These are phyloP conservation scores for Dryadomyces sulphureus DNA, from an alignment of 2,329 filamentous ascomycete genomes.

Conservation along the genomic window DNA sequence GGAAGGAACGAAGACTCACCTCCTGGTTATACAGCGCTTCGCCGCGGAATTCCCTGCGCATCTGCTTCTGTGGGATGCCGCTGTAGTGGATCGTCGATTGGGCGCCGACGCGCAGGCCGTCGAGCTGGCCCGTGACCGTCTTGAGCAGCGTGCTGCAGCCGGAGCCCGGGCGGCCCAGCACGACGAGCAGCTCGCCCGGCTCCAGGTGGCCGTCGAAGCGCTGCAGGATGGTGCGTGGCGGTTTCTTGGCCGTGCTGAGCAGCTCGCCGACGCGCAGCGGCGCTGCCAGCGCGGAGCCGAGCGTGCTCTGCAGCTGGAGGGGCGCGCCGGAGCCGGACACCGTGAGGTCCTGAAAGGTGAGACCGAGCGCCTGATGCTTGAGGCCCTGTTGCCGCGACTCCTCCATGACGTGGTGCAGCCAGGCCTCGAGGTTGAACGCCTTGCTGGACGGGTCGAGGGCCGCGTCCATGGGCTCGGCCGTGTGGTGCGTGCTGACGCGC, in stretches of 20 bases:
- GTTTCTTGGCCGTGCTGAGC: slow-evolving; percentile 30
- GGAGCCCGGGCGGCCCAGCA: slow-evolving; percentile 40
- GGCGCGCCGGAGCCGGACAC: slow-evolving; percentile 52
- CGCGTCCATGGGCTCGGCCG: slow-evolving; percentile 18
- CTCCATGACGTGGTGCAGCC: slow-evolving; percentile 45
- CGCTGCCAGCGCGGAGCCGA: slow-evolving; percentile 41
- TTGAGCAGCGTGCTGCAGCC: slow-evolving; percentile 44
- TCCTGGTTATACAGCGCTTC: slow-evolving; percentile 66
- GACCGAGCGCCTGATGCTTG: slow-evolving; percentile 36
- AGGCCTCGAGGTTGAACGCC: slow-evolving; percentile 35
- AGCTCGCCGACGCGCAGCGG: slow-evolving; percentile 28
- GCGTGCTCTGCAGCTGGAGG: slow-evolving; percentile 56
- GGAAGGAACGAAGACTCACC: slow-evolving; percentile 4
- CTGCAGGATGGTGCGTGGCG: slow-evolving; percentile 45
- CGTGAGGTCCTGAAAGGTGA: slow-evolving; percentile 51
- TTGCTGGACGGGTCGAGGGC: slow-evolving; percentile 29
- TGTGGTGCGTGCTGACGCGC: slow-evolving; percentile 1
- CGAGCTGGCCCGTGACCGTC: slow-evolving; percentile 42
- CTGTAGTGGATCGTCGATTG: slow-evolving; percentile 45
- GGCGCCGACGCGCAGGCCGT: slow-evolving; percentile 38
- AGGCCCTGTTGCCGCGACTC: slow-evolving; percentile 33
- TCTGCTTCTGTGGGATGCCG: slow-evolving; percentile 35
- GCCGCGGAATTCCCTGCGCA: slow-evolving; percentile 46
- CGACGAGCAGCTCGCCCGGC: slow-evolving; percentile 40
- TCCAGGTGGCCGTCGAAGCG: slow-evolving; percentile 41